A percentile compares a stretch with the other conserved stretches of the same genome.
Conservation (phyloP, 441 rosid genomes). For the Omphalea diandra region DNA sequence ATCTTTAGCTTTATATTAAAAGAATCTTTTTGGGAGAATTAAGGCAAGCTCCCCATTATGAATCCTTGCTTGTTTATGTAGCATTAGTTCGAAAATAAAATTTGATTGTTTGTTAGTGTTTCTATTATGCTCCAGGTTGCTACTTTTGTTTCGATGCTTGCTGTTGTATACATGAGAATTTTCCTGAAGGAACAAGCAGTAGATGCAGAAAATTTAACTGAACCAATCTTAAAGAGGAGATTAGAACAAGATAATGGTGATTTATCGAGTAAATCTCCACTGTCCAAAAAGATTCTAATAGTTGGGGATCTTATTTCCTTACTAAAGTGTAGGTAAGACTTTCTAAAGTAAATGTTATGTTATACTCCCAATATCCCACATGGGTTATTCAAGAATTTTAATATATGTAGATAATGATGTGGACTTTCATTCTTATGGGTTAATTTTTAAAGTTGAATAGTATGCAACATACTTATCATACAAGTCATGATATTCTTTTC, state of each 20-base stretch:
- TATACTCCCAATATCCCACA: too few species aligned
- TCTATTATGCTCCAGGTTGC: conserved; percentile 46
- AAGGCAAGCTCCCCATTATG: too few species aligned
- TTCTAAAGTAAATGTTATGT: neutral
- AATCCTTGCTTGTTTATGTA: too few species aligned
- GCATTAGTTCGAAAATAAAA: neutral
- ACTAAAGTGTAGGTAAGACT: conserved; percentile 55
- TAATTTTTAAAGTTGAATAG: too few species aligned
- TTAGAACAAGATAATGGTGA: conserved; percentile 20
- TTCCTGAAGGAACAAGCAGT: conserved; percentile 56
- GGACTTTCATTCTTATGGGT: too few species aligned
- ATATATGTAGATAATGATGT: too few species aligned
- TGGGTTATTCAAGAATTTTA: too few species aligned
- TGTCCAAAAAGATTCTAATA: conserved; percentile 44
- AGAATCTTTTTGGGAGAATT: too few species aligned
- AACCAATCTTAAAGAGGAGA: conserved; percentile 52
- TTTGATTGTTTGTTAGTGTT: neutral
- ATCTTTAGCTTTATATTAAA: too few species aligned
- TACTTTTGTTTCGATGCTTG: conserved; percentile 47
- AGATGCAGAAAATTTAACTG: conserved; percentile 28
- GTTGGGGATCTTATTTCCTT: conserved; percentile 44
- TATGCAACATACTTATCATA: too few species aligned
- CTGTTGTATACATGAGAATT: conserved; percentile 71
- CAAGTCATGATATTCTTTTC: too few species aligned
- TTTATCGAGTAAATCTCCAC: conserved; percentile 21